Conservation (phyloP, 176 grass and related monocot genomes). For the Calamus simplicifolius region DNA sequence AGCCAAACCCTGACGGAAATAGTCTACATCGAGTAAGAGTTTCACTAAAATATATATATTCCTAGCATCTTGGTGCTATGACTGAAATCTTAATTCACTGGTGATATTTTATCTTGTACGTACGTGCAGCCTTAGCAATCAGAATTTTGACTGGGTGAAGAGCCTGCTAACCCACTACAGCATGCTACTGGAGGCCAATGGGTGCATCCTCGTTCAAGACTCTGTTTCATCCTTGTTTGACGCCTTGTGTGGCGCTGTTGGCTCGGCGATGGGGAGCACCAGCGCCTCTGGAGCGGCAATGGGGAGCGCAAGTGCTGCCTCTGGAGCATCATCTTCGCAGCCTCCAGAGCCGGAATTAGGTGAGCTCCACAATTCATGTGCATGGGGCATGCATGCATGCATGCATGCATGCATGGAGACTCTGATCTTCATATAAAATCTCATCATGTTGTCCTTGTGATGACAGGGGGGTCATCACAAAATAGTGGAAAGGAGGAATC, state of each 20-base stretch:
- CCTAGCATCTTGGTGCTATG: too few species aligned
- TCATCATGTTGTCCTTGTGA: too few species aligned
- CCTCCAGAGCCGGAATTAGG: too few species aligned
- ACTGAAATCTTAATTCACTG: background rate
- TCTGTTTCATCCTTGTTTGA: slow-evolving; percentile 16
- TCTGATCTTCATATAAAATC: background rate
- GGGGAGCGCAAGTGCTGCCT: too few species aligned
- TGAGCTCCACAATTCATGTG: background rate
- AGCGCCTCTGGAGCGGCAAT: too few species aligned
- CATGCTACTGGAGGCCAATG: slow-evolving; percentile 14
- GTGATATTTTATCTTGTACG: background rate
- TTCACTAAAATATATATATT: too few species aligned
- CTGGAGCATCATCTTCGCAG: too few species aligned
- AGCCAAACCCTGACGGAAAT: slow-evolving; percentile 1
- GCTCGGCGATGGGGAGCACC: background rate
- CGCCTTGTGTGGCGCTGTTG: slow-evolving; percentile 16
- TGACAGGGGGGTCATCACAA: too few species aligned
- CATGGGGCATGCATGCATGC: background rate
- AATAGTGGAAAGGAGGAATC: too few species aligned
- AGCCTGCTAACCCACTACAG: slow-evolving; percentile 17
- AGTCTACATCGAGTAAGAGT: slow-evolving; percentile 23
- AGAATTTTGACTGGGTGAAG: slow-evolving; percentile 18
- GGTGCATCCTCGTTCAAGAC: slow-evolving; percentile 8
- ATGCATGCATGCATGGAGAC: background rate
- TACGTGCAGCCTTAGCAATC: slow-evolving; percentile 17